phyloP scores from a whole-genome alignment of 768 basidiomycete genomes.

The Serendipita sp. region DNA sequence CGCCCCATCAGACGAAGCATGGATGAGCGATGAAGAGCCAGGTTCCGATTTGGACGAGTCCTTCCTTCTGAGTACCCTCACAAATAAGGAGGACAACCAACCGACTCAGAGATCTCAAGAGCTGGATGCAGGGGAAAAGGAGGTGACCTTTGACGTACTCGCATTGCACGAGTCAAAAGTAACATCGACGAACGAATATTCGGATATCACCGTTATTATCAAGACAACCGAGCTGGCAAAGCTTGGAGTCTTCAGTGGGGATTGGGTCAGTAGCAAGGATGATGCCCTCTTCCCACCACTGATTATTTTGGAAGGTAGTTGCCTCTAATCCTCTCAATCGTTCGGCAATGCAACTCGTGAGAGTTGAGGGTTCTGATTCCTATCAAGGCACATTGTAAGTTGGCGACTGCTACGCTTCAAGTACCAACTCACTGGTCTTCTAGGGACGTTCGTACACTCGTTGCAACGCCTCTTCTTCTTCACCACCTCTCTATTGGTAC shows the following conservation, averaged over 20 bases:
- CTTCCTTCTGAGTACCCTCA: constrained; percentile 8
- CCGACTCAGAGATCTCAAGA: background rate
- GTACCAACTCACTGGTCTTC: background rate
- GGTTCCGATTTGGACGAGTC: constrained; percentile 6
- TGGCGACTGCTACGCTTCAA: background rate
- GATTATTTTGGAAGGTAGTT: constrained; percentile 25
- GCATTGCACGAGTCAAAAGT: constrained; percentile 19
- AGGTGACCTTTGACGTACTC: constrained; percentile 16
- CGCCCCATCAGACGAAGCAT: constrained; percentile 7
- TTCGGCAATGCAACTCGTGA: constrained; percentile 34
- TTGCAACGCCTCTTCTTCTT: background rate
- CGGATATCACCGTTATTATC: constrained; percentile 44
- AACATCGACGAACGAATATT: constrained; percentile 13
- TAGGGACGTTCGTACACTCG: background rate
- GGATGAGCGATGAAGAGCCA: constrained; percentile 13
- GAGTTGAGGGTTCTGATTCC: constrained; percentile 26
- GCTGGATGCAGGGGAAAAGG: background rate
- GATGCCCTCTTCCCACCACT: constrained; percentile 6
- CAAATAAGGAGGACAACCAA: background rate
- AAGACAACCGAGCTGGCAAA: constrained; percentile 45
- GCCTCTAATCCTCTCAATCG: constrained; percentile 26
- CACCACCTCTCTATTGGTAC: constrained; percentile 19
- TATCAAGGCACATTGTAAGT: constrained; percentile 26
- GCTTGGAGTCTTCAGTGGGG: constrained; percentile 51
- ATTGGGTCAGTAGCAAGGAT: constrained; percentile 44